Base-by-base conservation (phyloP, 2,329 filamentous ascomycete species). In the Mycocentrospora acerina region DNA sequence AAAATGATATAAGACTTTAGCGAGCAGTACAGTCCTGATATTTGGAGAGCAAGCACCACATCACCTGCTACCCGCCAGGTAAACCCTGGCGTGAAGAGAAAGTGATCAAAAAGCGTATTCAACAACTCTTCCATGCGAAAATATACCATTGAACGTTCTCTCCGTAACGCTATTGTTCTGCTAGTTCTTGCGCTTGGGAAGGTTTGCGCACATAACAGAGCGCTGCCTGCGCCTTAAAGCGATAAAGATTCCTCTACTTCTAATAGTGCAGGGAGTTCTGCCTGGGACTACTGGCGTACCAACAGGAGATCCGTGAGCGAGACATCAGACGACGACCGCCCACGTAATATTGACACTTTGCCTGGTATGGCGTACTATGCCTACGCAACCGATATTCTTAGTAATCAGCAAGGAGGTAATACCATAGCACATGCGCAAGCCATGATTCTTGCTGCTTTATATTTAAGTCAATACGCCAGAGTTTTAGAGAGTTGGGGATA, bases 361-460 rank as follows among this genome's bases (percentile, higher is more conserved):
- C 91, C 93, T 1, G 93, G 93, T 0, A 72, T 97, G 41, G 86
- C 90, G 19, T 96, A 96, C 62, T 96, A 90, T 63, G 86, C 87
- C 1, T 83, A 87, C 45, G 91, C 90, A 2, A 85, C 85, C 1
- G 86, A 93, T 45, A 95, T 97, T 25, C 72, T 97, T 12, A 90
- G 90, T 4, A 86, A 86, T 41, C 82, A 93, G 34, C 77, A 83
- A 24, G 90, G 87, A 10, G 86, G 86, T 1, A 87, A 85, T 45
- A 86, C 87, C 29, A 74, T 97, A 42, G 83, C 86, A 49, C 86
- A 93, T 59, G 88, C 94, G 4, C 90, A 95, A 64, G 88, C 86
- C 7, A 83, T 84, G 53, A 80, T 97, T 16, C 77, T 97, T 32
- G 89, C 89, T 12, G 89, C 88, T 3, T 71, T 98, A 4, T 98